Conservation (phyloP, 2,329 filamentous ascomycete genomes). For the Neonectria coccinea region DNA sequence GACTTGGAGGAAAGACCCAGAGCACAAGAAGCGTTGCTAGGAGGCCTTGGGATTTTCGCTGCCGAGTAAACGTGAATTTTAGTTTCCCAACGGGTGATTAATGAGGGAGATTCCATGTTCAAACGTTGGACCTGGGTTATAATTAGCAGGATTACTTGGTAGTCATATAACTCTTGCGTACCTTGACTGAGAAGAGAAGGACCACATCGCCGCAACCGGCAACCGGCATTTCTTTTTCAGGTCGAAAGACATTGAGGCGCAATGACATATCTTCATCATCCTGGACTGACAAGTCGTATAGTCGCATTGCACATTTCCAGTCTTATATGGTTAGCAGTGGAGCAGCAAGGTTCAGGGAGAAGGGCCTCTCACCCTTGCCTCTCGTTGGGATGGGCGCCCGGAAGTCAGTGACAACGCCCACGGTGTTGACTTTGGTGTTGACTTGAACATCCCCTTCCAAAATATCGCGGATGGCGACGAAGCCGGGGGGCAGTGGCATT, state of each 20-base stretch:
- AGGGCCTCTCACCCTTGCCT: slow-evolving; percentile 60
- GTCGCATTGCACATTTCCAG: slow-evolving; percentile 68
- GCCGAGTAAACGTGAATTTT: slow-evolving; percentile 59
- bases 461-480: slow-evolving; percentile 54
- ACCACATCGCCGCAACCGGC: slow-evolving; percentile 56
- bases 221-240: slow-evolving; percentile 60
- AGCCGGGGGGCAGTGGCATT: slow-evolving; percentile 38
- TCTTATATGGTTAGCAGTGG: slow-evolving; percentile 55
- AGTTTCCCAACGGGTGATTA: slow-evolving; percentile 59
- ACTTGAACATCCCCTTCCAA: slow-evolving; percentile 53
- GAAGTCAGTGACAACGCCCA: slow-evolving; percentile 78
- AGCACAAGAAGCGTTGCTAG: slow-evolving; percentile 52
- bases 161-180: slow-evolving; percentile 46
- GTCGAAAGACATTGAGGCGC: slow-evolving; percentile 71
- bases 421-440: slow-evolving; percentile 63
- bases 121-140: slow-evolving; percentile 57
- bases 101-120: slow-evolving; percentile 49
- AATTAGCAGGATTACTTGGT: slow-evolving; percentile 24
- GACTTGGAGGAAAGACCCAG: slow-evolving; percentile 35
- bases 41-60: slow-evolving; percentile 48
- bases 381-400: slow-evolving; percentile 63
- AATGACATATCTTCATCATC: slow-evolving; percentile 53
- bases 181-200: slow-evolving; percentile 66
- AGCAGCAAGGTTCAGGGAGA: background rate
- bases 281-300: slow-evolving; percentile 70